Base-by-base conservation (phyloP, 441 rosid genomes). In the Viola pubescens region DNA sequence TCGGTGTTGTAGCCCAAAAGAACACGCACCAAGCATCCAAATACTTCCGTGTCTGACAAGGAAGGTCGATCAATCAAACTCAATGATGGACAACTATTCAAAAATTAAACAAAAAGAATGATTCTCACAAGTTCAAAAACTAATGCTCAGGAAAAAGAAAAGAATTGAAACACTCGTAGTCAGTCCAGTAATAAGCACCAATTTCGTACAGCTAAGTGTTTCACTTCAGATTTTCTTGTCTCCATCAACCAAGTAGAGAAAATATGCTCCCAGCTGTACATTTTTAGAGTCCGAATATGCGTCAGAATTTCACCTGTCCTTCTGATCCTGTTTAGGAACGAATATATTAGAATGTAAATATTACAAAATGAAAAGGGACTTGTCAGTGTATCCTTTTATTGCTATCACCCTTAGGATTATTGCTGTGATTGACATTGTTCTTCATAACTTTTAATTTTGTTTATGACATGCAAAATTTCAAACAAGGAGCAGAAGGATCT, bases 21-120 rank as follows among this genome's bases (percentile, higher is more conserved):
- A 92, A 92, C 52, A 92, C 97, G 74, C 98, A 87, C 98, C 97
- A 92, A 6, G 97, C 98, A 79, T 92, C 98, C 84, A 92, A 75
- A 71, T 89, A 87, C 74, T 92, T 92, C 64, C 97, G 72, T 16
- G 98, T 86, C 97, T 92, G 63, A 58, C 42, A 65, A 77, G 60
- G 59, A 56, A 63, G 63, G 67, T 62, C 12, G 26, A 19, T 19
- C 26, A 19, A 19, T 19, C 43, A 68, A 64, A 56, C 45, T 43
- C 8, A 61, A 73, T 19, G 46, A 59, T 14, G 53, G 12, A 76
- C 11, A 67, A 9, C 14, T 7, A 54, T 63, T 48, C 46, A 52
- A 53, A 40, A 9, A 54, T 42, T 41, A 34, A 51, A 34, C 48
- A 52, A 65, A 64, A 68, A 62, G 37, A 41, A 53, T 59, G 8